Evolutionary conservation across 371 early-diverging fungal species (phyloP).

Genomic region (Mucor lusitanicus): DNA sequence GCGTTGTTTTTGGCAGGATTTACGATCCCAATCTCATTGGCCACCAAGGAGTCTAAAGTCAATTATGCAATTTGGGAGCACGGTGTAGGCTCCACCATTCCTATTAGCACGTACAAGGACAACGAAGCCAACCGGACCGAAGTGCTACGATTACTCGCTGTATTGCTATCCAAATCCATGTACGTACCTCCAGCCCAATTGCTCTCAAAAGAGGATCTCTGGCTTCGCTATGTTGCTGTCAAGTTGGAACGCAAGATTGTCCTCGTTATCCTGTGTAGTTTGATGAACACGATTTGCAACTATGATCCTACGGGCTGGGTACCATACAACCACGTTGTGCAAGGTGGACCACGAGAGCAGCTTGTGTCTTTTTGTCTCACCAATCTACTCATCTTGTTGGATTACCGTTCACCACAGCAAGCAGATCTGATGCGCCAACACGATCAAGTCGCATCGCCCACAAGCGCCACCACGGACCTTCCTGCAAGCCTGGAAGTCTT

Average conservation of each 20-base stretch:
- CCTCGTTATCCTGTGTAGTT: slow-evolving; percentile 76
- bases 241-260: slow-evolving; percentile 75
- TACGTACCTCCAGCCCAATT: slow-evolving; percentile 72
- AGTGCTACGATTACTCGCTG: slow-evolving; percentile 72
- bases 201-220: slow-evolving; percentile 57
- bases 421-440: slow-evolving; percentile 23
- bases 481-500: slow-evolving; percentile 8
- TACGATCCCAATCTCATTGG: slow-evolving; percentile 69
- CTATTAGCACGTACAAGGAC: slow-evolving; percentile 72
- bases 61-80: slow-evolving; percentile 85
- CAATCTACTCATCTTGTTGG: slow-evolving; percentile 68
- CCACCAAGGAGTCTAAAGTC: slow-evolving; percentile 50
- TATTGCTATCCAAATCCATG: slow-evolving; percentile 78
- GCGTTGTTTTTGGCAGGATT: slow-evolving; percentile 78
- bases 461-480: slow-evolving; percentile 11
- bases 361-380: slow-evolving; percentile 72
- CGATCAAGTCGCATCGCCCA: slow-evolving; percentile 4
- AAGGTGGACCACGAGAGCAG: slow-evolving; percentile 70
- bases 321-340: slow-evolving; percentile 84
- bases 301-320: slow-evolving; percentile 88
- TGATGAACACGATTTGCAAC: slow-evolving; percentile 77
- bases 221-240: slow-evolving; percentile 58
- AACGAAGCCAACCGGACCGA: slow-evolving; percentile 74
- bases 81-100: slow-evolving; percentile 68
- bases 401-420: slow-evolving; percentile 59